Base-by-base conservation (phyloP, 768 basidiomycete species). In the Hortiboletus flavorubellus region DNA sequence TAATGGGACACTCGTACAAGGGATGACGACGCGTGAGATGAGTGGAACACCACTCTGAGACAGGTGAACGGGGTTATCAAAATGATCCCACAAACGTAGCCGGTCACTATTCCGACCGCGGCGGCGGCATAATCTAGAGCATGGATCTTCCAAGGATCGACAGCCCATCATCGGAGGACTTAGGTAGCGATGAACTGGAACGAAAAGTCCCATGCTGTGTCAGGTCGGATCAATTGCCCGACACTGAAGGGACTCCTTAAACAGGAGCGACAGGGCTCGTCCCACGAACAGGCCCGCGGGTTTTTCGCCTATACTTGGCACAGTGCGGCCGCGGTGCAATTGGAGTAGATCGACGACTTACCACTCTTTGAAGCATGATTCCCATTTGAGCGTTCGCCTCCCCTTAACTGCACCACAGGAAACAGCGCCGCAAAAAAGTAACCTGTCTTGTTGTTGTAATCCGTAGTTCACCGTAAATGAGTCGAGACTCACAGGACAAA, bases 131-230 rank as follows among this genome's bases (percentile, higher is more conserved):
- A 18, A 9, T 5, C 33, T 34, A 14, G 38, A 11, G 31, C 15
- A 23, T 35, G 51, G 51, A 55, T 51, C 57, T 45, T 57, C 48
- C 34, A 26, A 46, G 38, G 62, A 61, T 54, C 51, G 59, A 55
- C 62, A 21, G 48, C 14, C 49, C 40, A 38, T 41, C 44, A 53
- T 39, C 29, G 35, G 45, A 38, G 37, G 43, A 57, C 31, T 12
- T 38, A 26, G 45, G 56, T 40, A 30, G 44, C 8, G 47, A 31
- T 12, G 30, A 44, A 16, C 42, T 46, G 41, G 46, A 43, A 49
- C 31, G 42, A 45, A 40, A 41, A 21, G 18, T 21, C 31, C 38
- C 42, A 52, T 42, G 23, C 47, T 35, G 52, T 46, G 63, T 51
- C 59, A 47, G 44, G 44, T 35, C 26, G 15, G 44, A 63, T 60